These are phyloP conservation scores for Cladophialophora bantiana DNA, from an alignment of 2,329 filamentous ascomycete genomes.

Conservation along the genomic window DNA sequence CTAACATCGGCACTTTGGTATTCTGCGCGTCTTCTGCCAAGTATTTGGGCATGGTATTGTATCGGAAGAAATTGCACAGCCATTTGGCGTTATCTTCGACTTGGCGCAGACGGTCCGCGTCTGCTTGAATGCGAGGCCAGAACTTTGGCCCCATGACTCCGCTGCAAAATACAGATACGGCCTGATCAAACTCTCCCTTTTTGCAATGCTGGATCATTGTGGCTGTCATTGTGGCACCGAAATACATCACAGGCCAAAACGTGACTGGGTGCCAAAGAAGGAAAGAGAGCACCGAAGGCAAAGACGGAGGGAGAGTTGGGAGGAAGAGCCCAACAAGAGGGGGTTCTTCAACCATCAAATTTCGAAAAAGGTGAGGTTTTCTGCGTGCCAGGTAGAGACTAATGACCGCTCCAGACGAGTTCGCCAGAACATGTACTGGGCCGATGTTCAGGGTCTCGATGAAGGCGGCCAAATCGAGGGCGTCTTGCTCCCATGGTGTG, in stretches of 20 bases:
- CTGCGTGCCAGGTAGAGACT: constrained; percentile 16
- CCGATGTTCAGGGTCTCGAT: constrained; percentile 24
- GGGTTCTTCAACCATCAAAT: constrained; percentile 28
- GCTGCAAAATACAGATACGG: constrained; percentile 16
- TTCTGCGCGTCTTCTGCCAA: constrained; percentile 9
- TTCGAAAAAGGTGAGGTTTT: constrained; percentile 27
- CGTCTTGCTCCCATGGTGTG: constrained; percentile 25
- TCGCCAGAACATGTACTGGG: constrained; percentile 29
- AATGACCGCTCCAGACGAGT: constrained; percentile 25
- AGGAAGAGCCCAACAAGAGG: constrained; percentile 26
- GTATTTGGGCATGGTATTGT: constrained; percentile 18
- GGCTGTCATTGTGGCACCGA: constrained; percentile 19
- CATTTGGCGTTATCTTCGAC: constrained; percentile 30
- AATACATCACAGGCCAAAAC: constrained; percentile 28
- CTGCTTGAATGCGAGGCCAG: constrained; percentile 18
- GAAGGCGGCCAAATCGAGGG: constrained; percentile 21
- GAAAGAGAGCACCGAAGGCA: constrained; percentile 22
- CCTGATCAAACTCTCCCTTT: constrained; percentile 12
- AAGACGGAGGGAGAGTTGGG: constrained; percentile 19
- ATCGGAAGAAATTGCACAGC: constrained; percentile 22
- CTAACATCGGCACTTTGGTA: constrained; percentile 22
- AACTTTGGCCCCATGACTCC: constrained; percentile 24
- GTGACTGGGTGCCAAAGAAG: constrained; percentile 26
- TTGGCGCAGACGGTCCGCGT: constrained; percentile 21
- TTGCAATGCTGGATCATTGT: constrained; percentile 21